These are phyloP conservation scores for Umbelopsis vinacea DNA, from an alignment of 192 early-diverging fungal species.

Conservation along the genomic window DNA sequence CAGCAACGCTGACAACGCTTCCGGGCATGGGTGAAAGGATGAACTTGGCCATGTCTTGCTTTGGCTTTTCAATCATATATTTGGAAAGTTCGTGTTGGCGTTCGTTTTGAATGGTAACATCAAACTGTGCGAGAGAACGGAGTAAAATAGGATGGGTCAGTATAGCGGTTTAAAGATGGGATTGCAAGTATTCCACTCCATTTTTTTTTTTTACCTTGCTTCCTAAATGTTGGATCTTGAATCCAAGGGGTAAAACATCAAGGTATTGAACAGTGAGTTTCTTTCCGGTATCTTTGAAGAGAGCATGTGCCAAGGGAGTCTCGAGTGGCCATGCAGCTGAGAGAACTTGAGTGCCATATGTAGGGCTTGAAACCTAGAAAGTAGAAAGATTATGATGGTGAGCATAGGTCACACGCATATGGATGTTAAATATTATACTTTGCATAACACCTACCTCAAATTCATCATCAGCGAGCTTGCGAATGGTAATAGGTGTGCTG, in stretches of 20 bases:
- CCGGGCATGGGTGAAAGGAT: constrained; percentile 94
- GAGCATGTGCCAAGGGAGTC: constrained; percentile 66
- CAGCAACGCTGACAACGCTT: constrained; percentile 78
- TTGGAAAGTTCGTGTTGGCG: constrained; percentile 67
- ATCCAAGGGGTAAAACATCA: constrained; percentile 72
- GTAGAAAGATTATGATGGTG: neutral
- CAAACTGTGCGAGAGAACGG: constrained; percentile 49
- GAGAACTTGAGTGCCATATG: constrained; percentile 41
- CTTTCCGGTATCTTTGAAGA: constrained; percentile 40
- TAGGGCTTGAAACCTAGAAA: constrained; percentile 38
- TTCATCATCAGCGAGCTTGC: constrained; percentile 41
- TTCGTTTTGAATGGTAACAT: constrained; percentile 64
- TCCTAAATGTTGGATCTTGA: constrained; percentile 81
- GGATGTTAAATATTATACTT: too few relatives aligned
- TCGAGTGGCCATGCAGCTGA: constrained; percentile 75
- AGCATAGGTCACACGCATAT: too few relatives aligned
- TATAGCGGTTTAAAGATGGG: neutral
- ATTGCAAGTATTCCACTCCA: too few relatives aligned
- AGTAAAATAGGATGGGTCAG: neutral
- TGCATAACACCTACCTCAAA: constrained; percentile 43
- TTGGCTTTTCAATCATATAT: constrained; percentile 79
- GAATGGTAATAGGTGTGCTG: constrained; percentile 51
- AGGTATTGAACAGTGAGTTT: constrained; percentile 72
- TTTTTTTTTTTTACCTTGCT: constrained; percentile 53
- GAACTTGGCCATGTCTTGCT: constrained; percentile 71